A percentile compares a stretch with the other conserved stretches of the same genome.
These are phyloP conservation scores for Camelina neglecta DNA, from an alignment of 345 rosid genomes.

Conservation along the genomic window DNA sequence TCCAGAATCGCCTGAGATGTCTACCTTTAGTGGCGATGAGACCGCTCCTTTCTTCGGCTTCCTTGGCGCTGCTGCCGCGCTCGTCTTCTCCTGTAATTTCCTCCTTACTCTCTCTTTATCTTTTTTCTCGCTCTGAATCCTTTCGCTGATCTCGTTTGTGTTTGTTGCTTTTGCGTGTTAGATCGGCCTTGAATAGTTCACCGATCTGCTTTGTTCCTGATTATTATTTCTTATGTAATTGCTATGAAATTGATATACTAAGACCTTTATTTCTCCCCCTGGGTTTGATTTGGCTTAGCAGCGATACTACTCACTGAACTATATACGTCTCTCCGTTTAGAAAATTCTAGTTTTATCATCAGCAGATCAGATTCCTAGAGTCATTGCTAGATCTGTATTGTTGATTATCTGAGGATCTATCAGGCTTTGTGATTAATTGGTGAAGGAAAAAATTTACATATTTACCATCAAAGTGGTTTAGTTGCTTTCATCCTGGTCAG, in stretches of 20 bases:
- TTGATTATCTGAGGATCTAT: background rate
- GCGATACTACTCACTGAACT: conserved; percentile 6
- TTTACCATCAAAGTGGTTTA: background rate
- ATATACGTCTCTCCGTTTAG: background rate
- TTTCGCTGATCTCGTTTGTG: background rate
- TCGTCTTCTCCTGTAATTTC: conserved; percentile 47
- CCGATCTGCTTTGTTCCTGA: conserved; percentile 32
- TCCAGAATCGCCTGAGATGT: conserved; percentile 43
- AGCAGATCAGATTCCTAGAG: background rate
- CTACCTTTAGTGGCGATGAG: conserved; percentile 51
- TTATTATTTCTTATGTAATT: background rate
- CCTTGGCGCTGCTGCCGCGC: conserved; percentile 51
- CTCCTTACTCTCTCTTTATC: background rate
- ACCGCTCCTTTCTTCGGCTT: conserved; percentile 52
- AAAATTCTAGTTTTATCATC: background rate
- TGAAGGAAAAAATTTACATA: background rate
- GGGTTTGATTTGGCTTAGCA: conserved; percentile 7
- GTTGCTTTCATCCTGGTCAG: conserved; percentile 3
- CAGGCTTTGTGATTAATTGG: background rate
- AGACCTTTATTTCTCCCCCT: background rate
- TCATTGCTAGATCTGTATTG: conserved; percentile 4
- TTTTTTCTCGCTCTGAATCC: background rate
- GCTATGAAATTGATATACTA: background rate
- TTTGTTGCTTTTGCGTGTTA: background rate
- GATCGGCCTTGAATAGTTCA: background rate